Conservation (phyloP, 495 filamentous ascomycete species). For the Hypoxylon cercidicola region DNA sequence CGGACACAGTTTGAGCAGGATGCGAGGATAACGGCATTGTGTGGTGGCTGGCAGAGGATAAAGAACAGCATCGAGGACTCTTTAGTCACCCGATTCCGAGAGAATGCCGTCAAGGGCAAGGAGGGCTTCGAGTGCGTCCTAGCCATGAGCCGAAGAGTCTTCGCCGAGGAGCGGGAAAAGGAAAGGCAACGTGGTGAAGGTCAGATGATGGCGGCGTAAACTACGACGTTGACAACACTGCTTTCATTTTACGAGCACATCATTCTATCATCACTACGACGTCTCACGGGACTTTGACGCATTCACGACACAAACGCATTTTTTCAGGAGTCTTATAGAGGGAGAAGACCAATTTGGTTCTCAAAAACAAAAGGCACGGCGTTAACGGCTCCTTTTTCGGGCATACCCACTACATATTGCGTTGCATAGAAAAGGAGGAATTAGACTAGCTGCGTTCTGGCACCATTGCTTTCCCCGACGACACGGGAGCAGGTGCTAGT, state of each 20-base stretch:
- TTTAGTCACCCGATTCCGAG: constrained; percentile 84
- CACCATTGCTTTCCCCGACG: not conserved
- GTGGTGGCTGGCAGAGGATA: constrained; percentile 95
- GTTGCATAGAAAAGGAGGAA: constrained; percentile 38
- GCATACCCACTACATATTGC: constrained; percentile 41
- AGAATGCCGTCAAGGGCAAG: constrained; percentile 88
- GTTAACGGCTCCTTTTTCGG: no score
- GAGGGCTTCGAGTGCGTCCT: constrained; percentile 95
- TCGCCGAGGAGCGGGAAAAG: constrained; percentile 85
- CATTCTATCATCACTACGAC: not conserved
- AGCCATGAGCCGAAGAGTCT: constrained; percentile 91
- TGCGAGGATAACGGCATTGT: constrained; percentile 91
- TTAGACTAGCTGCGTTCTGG: constrained; percentile 20
- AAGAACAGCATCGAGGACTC: constrained; percentile 94
- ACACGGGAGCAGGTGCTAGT: constrained; percentile 6
- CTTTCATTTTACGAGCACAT: not conserved
- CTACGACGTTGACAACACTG: not conserved
- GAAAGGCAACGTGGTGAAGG: constrained; percentile 50
- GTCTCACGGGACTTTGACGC: constrained; percentile 1
- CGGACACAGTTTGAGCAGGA: constrained; percentile 86
- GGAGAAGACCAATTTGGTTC: constrained; percentile 23
- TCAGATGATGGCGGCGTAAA: constrained; percentile 41
- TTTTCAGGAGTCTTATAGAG: constrained; percentile 37
- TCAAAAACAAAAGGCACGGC: constrained; percentile 45
- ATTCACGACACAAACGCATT: constrained; percentile 16